A percentile compares a stretch with the other conserved stretches of the same genome.
Conservation (phyloP, 1,284 basidiomycete genomes). For the Sanguinoderma infundibulare region DNA sequence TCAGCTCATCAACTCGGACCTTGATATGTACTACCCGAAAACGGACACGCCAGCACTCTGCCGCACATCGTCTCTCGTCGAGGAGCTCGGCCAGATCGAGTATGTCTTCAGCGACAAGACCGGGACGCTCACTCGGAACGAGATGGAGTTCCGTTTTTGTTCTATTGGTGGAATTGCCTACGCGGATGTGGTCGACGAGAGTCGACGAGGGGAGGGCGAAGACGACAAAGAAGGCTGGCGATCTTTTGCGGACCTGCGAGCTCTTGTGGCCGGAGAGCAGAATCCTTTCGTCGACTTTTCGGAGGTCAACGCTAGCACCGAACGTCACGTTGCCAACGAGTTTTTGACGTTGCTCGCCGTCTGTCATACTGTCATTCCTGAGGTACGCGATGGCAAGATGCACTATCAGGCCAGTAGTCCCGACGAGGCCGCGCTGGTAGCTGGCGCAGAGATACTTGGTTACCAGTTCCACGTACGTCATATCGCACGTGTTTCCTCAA, state of each 20-base stretch:
- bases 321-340: constrained; percentile 69
- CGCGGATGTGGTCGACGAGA: constrained; percentile 87
- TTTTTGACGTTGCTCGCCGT: constrained; percentile 93
- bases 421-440: constrained; percentile 96
- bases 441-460: constrained; percentile 91
- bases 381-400: constrained; percentile 83
- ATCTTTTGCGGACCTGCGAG: constrained; percentile 76
- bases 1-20: constrained; percentile 94
- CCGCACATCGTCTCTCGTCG: constrained; percentile 95
- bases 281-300: constrained; percentile 60
- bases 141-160: constrained; percentile 98
- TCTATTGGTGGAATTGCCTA: constrained; percentile 90
- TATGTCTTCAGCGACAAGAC: constrained; percentile 99
- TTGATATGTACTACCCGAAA: constrained; percentile 94
- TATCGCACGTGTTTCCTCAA: neutral
- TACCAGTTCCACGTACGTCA: constrained; percentile 89
- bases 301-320: constrained; percentile 42
- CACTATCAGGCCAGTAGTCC: constrained; percentile 97
- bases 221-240: constrained; percentile 74
- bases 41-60: constrained; percentile 98
- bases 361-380: constrained; percentile 99
- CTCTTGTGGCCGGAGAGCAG: constrained; percentile 49
- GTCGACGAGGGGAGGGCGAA: constrained; percentile 65
- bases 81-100: constrained; percentile 98
- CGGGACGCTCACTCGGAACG: constrained; percentile 95